Base-by-base conservation (phyloP, 495 filamentous ascomycete genomes). In the Neurospora hispaniola region DNA sequence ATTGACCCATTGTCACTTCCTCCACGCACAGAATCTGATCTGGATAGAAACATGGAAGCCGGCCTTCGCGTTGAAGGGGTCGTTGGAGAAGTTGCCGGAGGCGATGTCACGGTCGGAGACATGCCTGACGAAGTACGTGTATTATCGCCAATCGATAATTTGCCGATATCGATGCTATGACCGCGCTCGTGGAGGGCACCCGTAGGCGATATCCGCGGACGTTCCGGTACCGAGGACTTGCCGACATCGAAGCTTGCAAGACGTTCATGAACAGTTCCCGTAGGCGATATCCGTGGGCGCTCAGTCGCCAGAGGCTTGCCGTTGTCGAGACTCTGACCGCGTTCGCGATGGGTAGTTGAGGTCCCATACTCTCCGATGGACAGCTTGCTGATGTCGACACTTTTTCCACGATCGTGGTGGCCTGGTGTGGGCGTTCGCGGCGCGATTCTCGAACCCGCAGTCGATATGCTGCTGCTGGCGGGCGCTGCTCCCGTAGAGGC, bases 1-100 rank as follows among this genome's bases (percentile, higher is more conserved):
- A 84, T 80, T 38, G 83, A 77, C 70, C 54, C 76, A 16, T 62
- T 66, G n/a, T 79, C 77, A 42, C 74, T 79, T 31, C 76, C 77
- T 11, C 76, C 82, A 54, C 78, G 84, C 44, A 85, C 77, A 0
- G 86, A 79, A 73, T 89, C 87, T 42, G 85, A 79, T 73, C 86
- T 82, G 44, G 85, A 84, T 66, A 89, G 76, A 7, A 87, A 74
- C 85, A 89, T 86, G 5, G 86, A 88, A 41, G 81, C 85, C 18
- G 86, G 86, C 4, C 86, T 88, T 23, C 87, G 79, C 40, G 82
- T 80, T 10, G 80, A 77, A 31, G 80, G 80, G 20, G 84, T 75
- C 23, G 80, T 75, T 10, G 76, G 76, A 42, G 76, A 74, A 10
- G 74, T 75, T 4, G 23, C 44, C 42, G 70, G 31, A 42, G 40